A percentile compares a stretch with the other conserved stretches of the same genome.
These are phyloP conservation scores for Melastoma malabathricum DNA, from an alignment of 345 rosid species.

Conservation along the genomic window DNA sequence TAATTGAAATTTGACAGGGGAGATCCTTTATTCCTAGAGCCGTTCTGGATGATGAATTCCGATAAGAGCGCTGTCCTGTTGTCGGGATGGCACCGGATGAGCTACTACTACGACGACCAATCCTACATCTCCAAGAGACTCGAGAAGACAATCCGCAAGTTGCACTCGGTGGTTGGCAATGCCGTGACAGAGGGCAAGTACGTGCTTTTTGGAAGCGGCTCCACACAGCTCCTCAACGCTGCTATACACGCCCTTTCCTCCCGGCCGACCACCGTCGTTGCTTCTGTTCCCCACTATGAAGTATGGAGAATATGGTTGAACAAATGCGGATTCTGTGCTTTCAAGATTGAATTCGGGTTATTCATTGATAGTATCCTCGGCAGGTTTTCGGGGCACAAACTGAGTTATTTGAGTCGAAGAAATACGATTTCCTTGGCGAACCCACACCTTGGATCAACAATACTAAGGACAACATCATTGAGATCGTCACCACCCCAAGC, in stretches of 20 bases:
- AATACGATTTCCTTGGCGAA: constrained; percentile 41
- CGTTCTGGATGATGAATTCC: constrained; percentile 39
- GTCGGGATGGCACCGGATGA: constrained; percentile 53
- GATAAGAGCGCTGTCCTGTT: constrained; percentile 30
- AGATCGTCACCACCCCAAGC: constrained; percentile 67
- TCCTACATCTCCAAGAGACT: constrained; percentile 21
- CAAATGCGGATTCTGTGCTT: not conserved
- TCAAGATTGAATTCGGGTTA: not conserved
- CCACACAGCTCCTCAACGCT: constrained; percentile 55
- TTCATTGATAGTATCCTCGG: not conserved
- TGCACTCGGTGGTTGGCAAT: constrained; percentile 41
- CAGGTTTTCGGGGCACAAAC: constrained; percentile 35
- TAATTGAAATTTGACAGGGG: constrained; percentile 24
- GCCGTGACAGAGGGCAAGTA: constrained; percentile 37
- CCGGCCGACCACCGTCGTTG: constrained; percentile 31
- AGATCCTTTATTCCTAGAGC: constrained; percentile 44
- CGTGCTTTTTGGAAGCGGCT: constrained; percentile 48
- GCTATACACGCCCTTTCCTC: constrained; percentile 47
- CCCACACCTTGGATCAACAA: constrained; percentile 22
- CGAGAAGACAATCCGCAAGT: constrained; percentile 25
- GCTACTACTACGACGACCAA: constrained; percentile 18
- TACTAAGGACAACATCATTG: constrained; percentile 19
- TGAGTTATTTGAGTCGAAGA: constrained; percentile 23
- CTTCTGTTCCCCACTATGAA: constrained; percentile 41
- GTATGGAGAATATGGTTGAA: not conserved